A percentile compares a stretch with the other conserved stretches of the same genome.
phyloP scores from a whole-genome alignment of 192 early-diverging fungal genomes.

The Coemansia sp. region DNA sequence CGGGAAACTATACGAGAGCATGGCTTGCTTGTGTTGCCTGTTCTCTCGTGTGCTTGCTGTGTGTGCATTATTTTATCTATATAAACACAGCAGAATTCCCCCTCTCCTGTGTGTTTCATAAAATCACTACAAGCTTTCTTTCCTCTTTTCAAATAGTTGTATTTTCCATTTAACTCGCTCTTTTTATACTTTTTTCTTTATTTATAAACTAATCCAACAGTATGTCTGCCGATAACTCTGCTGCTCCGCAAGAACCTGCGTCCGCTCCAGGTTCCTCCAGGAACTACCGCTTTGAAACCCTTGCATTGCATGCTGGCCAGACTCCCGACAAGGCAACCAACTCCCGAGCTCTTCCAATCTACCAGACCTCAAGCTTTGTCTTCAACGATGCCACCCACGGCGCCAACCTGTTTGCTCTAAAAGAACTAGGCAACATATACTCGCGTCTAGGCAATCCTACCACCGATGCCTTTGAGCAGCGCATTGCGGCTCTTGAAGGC shows the following conservation, averaged over 20 bases:
- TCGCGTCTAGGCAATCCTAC: slow-evolving; percentile 83
- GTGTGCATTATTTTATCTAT: too few relatives aligned
- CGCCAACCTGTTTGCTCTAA: slow-evolving; percentile 75
- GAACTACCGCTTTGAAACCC: slow-evolving; percentile 73
- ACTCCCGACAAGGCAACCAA: slow-evolving; percentile 61
- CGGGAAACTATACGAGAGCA: too few relatives aligned
- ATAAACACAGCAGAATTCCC: too few relatives aligned
- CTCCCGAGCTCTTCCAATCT: slow-evolving; percentile 86
- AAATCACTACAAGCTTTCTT: neutral
- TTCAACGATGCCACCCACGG: slow-evolving; percentile 81
- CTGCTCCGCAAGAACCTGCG: neutral
- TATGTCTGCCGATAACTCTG: neutral
- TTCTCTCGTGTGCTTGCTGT: too few relatives aligned
- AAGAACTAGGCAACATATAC: slow-evolving; percentile 80
- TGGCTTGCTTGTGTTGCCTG: too few relatives aligned
- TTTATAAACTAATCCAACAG: too few relatives aligned
- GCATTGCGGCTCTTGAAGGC: slow-evolving; percentile 87
- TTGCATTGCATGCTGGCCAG: slow-evolving; percentile 90
- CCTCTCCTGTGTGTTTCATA: too few relatives aligned
- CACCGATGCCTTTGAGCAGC: slow-evolving; percentile 84
- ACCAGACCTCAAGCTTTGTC: slow-evolving; percentile 80
- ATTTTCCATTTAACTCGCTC: too few relatives aligned
- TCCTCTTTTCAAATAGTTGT: too few relatives aligned
- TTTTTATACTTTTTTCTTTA: too few relatives aligned
- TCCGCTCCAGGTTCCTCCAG: too few relatives aligned